Conservation (phyloP, 2,329 filamentous ascomycete species). For the Clonostachys byssicola region DNA sequence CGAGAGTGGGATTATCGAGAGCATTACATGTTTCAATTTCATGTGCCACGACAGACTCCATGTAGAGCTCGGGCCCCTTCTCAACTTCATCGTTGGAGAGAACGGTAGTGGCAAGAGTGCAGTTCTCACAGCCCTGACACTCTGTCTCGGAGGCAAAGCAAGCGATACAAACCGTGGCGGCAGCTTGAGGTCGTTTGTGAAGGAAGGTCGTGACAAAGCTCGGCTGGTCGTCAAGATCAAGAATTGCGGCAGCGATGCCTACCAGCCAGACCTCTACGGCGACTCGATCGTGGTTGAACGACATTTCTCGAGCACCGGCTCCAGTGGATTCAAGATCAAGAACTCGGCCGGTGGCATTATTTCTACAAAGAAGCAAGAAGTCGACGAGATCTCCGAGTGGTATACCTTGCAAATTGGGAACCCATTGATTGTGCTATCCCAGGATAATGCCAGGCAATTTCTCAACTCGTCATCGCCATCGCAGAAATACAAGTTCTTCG, state of each 20-base stretch:
- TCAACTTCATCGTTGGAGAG: slow-evolving; percentile 97
- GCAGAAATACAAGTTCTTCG: slow-evolving; percentile 95
- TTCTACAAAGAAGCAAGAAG: slow-evolving; percentile 78
- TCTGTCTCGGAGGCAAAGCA: slow-evolving; percentile 94
- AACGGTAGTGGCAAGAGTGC: slow-evolving; percentile 98
- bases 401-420: slow-evolving; percentile 95
- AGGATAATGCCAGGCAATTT: slow-evolving; percentile 92
- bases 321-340: slow-evolving; percentile 85
- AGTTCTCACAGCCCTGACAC: slow-evolving; percentile 84
- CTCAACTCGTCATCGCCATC: slow-evolving; percentile 76
- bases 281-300: slow-evolving; percentile 87
- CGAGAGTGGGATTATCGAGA: slow-evolving; percentile 83
- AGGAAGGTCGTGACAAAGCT: slow-evolving; percentile 75
- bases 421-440: slow-evolving; percentile 90
- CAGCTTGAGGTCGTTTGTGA: slow-evolving; percentile 86
- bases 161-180: slow-evolving; percentile 88
- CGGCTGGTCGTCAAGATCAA: slow-evolving; percentile 82
- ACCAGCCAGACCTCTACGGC: slow-evolving; percentile 78
- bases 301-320: slow-evolving; percentile 71
- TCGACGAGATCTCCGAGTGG: slow-evolving; percentile 91
- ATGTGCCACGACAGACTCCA: slow-evolving; percentile 89
- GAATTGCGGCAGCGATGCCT: slow-evolving; percentile 82
- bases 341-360: slow-evolving; percentile 64
- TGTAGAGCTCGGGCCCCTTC: slow-evolving; percentile 83
- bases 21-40: slow-evolving; percentile 85